A percentile compares a stretch with the other conserved stretches of the same genome.
Evolutionary conservation across 768 basidiomycete species (phyloP).

Genomic region (Chalciporus chontae): DNA sequence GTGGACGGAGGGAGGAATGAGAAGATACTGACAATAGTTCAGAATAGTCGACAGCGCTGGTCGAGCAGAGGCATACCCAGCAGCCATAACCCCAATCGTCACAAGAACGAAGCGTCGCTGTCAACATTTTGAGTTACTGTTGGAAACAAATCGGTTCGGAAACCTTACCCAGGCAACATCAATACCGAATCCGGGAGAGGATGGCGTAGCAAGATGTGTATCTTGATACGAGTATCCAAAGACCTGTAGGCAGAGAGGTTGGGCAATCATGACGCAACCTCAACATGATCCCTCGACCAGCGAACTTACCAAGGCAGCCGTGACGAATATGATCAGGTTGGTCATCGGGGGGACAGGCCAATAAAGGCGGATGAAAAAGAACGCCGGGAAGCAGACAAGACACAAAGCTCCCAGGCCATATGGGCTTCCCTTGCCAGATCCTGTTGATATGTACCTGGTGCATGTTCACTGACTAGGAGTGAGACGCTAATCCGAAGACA

Average conservation of each 20-base stretch:
- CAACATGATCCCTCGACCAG: neutral
- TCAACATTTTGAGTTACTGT: neutral
- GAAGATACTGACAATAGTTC: constrained; percentile 44
- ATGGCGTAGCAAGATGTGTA: constrained; percentile 42
- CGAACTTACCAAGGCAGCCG: constrained; percentile 49
- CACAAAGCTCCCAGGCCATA: constrained; percentile 70
- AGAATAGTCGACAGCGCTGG: neutral
- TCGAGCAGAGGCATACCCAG: constrained; percentile 50
- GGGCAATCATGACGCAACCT: neutral
- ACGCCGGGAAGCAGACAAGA: constrained; percentile 66
- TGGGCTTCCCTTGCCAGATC: constrained; percentile 53
- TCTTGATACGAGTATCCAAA: constrained; percentile 75
- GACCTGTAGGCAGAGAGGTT: constrained; percentile 38
- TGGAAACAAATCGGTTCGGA: neutral
- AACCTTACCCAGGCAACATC: constrained; percentile 65
- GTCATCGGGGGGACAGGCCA: constrained; percentile 72
- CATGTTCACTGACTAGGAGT: neutral
- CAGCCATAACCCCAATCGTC: constrained; percentile 65
- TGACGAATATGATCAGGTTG: constrained; percentile 67
- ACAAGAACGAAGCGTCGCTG: constrained; percentile 71
- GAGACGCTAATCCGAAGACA: neutral
- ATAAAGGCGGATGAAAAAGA: constrained; percentile 69
- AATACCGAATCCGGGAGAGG: constrained; percentile 56
- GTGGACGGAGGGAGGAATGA: constrained; percentile 73
- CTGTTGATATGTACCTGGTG: constrained; percentile 67